A percentile compares a stretch with the other conserved stretches of the same genome.
Evolutionary conservation across 2,329 filamentous ascomycete species (phyloP).

Genomic region (Neurospora crassa): DNA sequence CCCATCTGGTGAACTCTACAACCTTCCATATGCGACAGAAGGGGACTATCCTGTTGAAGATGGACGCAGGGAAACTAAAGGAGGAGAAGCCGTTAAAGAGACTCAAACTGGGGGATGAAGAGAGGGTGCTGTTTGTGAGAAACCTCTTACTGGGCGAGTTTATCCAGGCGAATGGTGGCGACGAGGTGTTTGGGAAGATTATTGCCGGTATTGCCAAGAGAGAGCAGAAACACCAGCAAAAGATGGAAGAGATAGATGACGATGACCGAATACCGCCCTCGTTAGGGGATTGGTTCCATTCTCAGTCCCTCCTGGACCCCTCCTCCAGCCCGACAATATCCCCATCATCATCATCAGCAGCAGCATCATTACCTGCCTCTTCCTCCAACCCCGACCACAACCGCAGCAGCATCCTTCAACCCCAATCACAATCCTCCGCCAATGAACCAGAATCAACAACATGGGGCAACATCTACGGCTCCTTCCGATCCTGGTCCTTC

Average conservation of each 20-base stretch:
- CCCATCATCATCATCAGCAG: not conserved
- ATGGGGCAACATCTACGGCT: not conserved
- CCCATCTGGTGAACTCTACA: conserved; percentile 18
- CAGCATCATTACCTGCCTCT: not conserved
- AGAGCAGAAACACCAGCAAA: not conserved
- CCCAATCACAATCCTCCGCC: not conserved
- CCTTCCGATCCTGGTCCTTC: not conserved
- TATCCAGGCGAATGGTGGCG: not conserved
- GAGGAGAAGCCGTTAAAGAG: not conserved
- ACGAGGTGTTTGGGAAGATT: not conserved
- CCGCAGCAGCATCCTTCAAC: not conserved
- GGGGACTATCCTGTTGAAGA: not conserved
- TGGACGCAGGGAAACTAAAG: not conserved
- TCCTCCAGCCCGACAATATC: not conserved
- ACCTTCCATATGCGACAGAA: conserved; percentile 20
- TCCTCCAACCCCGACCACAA: not conserved
- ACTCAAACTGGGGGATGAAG: not conserved
- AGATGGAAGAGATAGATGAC: not conserved
- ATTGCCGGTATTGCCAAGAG: not conserved
- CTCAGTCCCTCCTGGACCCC: not conserved
- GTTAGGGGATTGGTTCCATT: not conserved
- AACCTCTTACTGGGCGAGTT: not conserved
- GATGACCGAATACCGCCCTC: not conserved
- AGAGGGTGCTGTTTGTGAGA: not conserved
- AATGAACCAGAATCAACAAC: not conserved